Evolutionary conservation across 2,329 filamentous ascomycete species (phyloP).

Genomic region (Magnaporthiopsis incrustans): DNA sequence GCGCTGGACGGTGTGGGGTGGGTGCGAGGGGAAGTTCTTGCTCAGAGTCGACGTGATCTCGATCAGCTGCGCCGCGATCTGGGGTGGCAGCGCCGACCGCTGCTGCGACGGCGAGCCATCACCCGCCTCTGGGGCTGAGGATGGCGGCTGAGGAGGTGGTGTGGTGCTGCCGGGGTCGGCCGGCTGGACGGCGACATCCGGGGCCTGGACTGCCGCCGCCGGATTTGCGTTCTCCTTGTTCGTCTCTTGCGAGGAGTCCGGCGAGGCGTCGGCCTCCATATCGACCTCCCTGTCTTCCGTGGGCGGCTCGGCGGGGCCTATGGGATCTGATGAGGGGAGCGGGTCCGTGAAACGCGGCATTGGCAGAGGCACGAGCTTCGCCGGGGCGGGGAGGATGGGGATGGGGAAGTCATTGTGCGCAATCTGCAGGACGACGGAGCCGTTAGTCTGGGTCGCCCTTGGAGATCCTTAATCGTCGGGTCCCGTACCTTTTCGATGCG

Average conservation of each 20-base stretch:
- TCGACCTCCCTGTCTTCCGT: constrained; percentile 27
- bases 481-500: constrained; percentile 54
- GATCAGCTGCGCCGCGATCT: constrained; percentile 53
- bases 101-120: background rate
- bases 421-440: constrained; percentile 44
- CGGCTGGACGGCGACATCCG: constrained; percentile 4
- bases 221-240: constrained; percentile 63
- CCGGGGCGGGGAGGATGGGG: constrained; percentile 44
- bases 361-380: constrained; percentile 30
- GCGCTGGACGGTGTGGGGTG: constrained; percentile 89
- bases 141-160: constrained; percentile 13
- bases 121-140: constrained; percentile 6
- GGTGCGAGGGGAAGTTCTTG: constrained; percentile 61
- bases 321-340: constrained; percentile 34
- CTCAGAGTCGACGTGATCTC: constrained; percentile 55
- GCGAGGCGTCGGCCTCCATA: constrained; percentile 14
- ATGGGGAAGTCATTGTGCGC: constrained; percentile 68
- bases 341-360: constrained; percentile 36
- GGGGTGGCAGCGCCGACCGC: constrained; percentile 46
- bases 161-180: background rate
- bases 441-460: background rate
- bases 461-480: background rate
- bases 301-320: constrained; percentile 25
- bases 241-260: constrained; percentile 43
- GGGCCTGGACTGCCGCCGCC: constrained; percentile 24